phyloP scores from a whole-genome alignment of 805 yeast species.

The Myxozyma neotropica region DNA sequence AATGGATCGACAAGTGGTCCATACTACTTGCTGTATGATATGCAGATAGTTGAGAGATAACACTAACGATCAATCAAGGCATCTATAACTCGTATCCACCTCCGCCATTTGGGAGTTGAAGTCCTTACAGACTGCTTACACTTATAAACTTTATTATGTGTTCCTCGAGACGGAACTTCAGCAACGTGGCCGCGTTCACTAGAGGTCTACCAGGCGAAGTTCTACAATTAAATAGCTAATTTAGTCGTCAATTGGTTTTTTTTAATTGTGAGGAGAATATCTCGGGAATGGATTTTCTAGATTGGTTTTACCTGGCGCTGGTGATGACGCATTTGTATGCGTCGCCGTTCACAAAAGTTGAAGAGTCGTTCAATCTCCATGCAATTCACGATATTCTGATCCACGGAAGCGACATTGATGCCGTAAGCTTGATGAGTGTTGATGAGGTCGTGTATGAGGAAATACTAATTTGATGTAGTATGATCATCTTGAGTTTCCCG shows the following conservation, averaged over 20 bases:
- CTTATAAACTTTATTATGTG: too few relatives aligned
- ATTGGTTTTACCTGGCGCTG: conserved; percentile 49
- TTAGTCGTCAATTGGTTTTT: too few relatives aligned
- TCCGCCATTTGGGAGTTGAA: background rate
- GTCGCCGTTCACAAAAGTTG: conserved; percentile 89
- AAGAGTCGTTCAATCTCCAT: conserved; percentile 88
- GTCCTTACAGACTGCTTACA: too few relatives aligned
- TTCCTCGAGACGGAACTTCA: background rate
- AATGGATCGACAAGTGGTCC: too few relatives aligned
- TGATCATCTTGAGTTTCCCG: conserved; percentile 82
- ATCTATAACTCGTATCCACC: background rate
- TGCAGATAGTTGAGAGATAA: too few relatives aligned
- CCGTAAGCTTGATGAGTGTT: conserved; percentile 17
- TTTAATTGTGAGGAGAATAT: background rate
- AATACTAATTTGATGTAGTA: too few relatives aligned
- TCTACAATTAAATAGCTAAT: too few relatives aligned
- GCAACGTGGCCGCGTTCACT: too few relatives aligned
- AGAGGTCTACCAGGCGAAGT: too few relatives aligned
- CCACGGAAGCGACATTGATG: conserved; percentile 54
- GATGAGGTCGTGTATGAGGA: conserved; percentile 12
- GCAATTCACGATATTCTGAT: conserved; percentile 80
- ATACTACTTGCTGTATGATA: too few relatives aligned
- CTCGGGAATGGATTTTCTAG: conserved; percentile 37
- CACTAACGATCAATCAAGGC: too few relatives aligned
- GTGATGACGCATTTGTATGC: conserved; percentile 54